A percentile compares a stretch with the other conserved stretches of the same genome.
Evolutionary conservation across 805 yeast species (phyloP).

Genomic region (Hanseniaspora guilliermondii): DNA sequence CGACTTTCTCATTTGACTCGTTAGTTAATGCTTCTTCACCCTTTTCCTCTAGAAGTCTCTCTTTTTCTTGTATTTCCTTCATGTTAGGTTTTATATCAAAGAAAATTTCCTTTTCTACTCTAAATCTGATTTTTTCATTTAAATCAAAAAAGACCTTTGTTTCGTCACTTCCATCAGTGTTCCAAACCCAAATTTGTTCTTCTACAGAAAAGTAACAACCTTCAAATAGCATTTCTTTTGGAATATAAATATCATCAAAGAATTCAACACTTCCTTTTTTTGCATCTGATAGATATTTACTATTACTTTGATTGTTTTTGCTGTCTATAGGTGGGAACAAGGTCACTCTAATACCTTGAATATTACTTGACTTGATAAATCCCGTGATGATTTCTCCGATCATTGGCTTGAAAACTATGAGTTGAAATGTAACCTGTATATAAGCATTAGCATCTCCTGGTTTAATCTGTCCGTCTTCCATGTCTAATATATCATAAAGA

Average conservation of each 20-base stretch:
- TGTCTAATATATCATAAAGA: conserved; percentile 69
- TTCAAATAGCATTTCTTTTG: conserved; percentile 71
- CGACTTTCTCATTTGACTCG: conserved; percentile 18
- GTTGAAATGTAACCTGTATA: conserved; percentile 60
- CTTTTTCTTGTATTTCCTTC: conserved; percentile 34
- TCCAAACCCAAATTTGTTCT: conserved; percentile 96
- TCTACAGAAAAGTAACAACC: conserved; percentile 49
- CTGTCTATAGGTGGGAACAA: conserved; percentile 13
- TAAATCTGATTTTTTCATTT: conserved; percentile 80
- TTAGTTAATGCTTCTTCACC: conserved; percentile 17
- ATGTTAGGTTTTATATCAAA: conserved; percentile 70
- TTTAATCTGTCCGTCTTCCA: conserved; percentile 76
- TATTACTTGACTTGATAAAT: conserved; percentile 78
- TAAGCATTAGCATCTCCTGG: conserved; percentile 92
- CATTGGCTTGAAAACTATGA: conserved; percentile 82
- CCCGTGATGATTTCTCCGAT: conserved; percentile 88
- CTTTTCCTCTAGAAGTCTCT: conserved; percentile 19
- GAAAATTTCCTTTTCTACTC: conserved; percentile 82
- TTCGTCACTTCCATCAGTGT: conserved; percentile 36
- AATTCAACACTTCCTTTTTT: conserved; percentile 43
- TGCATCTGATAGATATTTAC: conserved; percentile 29
- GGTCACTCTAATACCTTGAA: conserved; percentile 66
- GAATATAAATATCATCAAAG: conserved; percentile 85
- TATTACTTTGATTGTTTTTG: conserved; percentile 5
- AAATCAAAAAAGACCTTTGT: conserved; percentile 72